Conservation (phyloP, 345 rosid genomes). For the Syzygium aqueum region DNA sequence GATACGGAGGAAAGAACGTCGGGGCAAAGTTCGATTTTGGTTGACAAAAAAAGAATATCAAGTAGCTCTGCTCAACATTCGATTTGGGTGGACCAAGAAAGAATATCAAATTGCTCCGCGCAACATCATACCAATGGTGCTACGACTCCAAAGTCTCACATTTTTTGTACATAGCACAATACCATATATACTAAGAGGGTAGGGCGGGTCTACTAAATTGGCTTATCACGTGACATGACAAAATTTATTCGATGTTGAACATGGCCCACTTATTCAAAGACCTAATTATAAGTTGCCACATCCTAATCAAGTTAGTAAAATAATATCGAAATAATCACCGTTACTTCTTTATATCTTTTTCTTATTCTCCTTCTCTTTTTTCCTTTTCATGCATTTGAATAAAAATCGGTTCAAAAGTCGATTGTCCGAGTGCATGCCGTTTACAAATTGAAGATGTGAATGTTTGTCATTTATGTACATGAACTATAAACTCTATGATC, state of each 20-base stretch:
- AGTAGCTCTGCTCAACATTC: neutral
- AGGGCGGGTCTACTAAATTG: accelerated
- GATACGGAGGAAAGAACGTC: neutral
- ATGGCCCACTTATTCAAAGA: neutral
- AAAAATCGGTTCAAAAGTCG: neutral
- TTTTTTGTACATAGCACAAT: neutral
- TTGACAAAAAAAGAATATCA: neutral
- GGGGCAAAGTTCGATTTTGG: neutral
- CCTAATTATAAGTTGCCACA: neutral
- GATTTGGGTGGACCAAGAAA: neutral
- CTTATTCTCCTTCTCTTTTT: neutral
- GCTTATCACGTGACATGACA: neutral
- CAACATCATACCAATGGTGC: neutral
- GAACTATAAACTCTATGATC: neutral
- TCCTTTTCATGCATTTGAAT: neutral
- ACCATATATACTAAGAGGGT: neutral
- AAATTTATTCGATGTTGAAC: neutral
- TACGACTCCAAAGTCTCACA: neutral
- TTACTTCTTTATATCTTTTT: neutral
- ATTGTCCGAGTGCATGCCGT: neutral
- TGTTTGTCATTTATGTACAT: neutral
- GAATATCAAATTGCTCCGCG: neutral
- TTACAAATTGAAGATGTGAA: neutral
- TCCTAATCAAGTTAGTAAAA: neutral
- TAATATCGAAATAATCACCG: neutral